These are phyloP conservation scores for Talaromyces adpressus DNA, from an alignment of 495 filamentous ascomycete genomes.

Conservation along the genomic window DNA sequence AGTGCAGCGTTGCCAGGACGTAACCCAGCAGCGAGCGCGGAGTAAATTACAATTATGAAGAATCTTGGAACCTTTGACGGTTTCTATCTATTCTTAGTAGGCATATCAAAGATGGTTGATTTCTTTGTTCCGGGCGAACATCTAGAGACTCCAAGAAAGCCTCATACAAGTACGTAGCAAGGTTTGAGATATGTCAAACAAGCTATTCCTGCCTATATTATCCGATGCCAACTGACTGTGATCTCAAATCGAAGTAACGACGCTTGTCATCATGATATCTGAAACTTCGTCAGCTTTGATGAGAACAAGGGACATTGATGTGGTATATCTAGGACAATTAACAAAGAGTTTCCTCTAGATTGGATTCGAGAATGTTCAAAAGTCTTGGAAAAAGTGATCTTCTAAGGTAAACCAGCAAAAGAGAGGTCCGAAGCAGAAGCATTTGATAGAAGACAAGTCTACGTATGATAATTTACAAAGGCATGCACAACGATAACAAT, in stretches of 20 bases:
- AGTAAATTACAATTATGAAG: neutral
- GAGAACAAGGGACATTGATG: neutral
- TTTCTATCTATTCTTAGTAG: neutral
- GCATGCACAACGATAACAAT: too few relatives aligned
- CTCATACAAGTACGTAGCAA: neutral
- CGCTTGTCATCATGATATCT: neutral
- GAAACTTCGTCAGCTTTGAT: neutral
- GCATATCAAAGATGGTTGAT: neutral
- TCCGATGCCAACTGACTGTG: neutral
- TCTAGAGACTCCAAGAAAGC: neutral
- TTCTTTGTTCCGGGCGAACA: neutral
- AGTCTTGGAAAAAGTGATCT: too few relatives aligned
- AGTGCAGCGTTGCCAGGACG: neutral
- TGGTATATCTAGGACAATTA: neutral
- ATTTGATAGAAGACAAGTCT: too few relatives aligned
- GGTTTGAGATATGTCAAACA: neutral
- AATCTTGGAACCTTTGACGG: neutral
- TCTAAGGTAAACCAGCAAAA: too few relatives aligned
- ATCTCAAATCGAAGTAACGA: neutral
- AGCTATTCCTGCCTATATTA: neutral
- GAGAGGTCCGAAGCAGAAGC: too few relatives aligned
- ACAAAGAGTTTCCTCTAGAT: too few relatives aligned
- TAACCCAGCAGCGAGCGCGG: neutral
- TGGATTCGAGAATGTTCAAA: too few relatives aligned
- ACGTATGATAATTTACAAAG: too few relatives aligned